A percentile compares a stretch with the other conserved stretches of the same genome.
Evolutionary conservation across 1,284 basidiomycete species (phyloP).

Genomic region (Termitomyces sp.): DNA sequence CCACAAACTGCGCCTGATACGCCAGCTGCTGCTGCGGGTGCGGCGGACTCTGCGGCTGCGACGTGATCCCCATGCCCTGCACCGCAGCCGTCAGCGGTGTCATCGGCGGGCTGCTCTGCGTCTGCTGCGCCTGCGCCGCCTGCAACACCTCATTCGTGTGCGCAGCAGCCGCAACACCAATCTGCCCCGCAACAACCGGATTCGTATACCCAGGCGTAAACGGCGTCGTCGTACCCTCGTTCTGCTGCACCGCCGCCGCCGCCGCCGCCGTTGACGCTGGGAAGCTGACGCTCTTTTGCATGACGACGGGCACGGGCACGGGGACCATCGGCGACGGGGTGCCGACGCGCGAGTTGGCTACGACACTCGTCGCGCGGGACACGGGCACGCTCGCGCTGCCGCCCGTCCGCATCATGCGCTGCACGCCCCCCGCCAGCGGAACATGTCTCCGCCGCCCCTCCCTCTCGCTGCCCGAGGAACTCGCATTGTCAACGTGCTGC

Average conservation of each 20-base stretch:
- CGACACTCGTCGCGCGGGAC: conserved; percentile 28
- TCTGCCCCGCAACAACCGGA: conserved; percentile 4
- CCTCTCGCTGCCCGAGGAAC: conserved; percentile 1
- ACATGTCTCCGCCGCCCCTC: conserved; percentile 11
- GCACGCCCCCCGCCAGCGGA: conserved; percentile 1
- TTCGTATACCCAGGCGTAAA: conserved; percentile 18
- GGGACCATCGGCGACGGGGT: conserved; percentile 25
- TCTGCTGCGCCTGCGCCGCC: too few relatives aligned
- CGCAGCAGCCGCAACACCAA: conserved; percentile 1
- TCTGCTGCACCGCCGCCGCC: background rate
- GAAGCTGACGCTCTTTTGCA: conserved; percentile 8
- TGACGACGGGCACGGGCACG: background rate
- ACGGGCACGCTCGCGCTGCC: conserved; percentile 30
- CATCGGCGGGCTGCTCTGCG: conserved; percentile 12
- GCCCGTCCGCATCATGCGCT: conserved; percentile 6
- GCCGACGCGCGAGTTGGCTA: conserved; percentile 22
- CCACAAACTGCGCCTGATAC: conserved; percentile 22
- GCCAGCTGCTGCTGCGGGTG: conserved; percentile 18
- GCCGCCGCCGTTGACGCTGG: background rate
- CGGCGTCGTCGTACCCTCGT: conserved; percentile 10
- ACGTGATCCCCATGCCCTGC: conserved; percentile 15
- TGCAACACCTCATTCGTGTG: background rate
- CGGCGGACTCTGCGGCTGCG: conserved; percentile 18
- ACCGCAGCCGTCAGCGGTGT: conserved; percentile 21
- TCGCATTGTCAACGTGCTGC: conserved; percentile 4